phyloP scores from a whole-genome alignment of 169 alveolate genomes.

The Miamiensis avidus region DNA sequence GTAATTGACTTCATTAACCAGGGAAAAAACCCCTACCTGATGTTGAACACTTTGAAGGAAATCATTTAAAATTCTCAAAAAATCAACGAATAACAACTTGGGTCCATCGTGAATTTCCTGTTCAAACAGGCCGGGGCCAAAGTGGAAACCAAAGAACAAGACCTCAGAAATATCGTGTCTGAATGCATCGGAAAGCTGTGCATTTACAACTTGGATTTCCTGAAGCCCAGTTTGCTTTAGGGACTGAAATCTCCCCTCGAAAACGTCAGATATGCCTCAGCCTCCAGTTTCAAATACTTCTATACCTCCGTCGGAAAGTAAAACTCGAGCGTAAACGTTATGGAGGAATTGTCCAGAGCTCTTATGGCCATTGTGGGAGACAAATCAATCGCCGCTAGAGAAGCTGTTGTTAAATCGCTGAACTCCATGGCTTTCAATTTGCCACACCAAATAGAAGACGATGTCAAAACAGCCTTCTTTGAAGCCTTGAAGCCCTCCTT shows the following conservation, averaged over 20 bases:
- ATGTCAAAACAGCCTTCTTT: constrained; percentile 19
- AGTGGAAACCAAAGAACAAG: constrained; percentile 46
- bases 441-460: constrained; percentile 25
- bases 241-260: constrained; percentile 27
- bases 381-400: constrained; percentile 47
- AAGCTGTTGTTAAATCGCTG: constrained; percentile 55
- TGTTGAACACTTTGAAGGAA: constrained; percentile 63
- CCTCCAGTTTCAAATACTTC: constrained; percentile 56
- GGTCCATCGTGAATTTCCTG: constrained; percentile 5
- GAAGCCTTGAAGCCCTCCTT: neutral
- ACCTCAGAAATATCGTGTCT: constrained; percentile 62
- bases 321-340: constrained; percentile 18
- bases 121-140: constrained; percentile 54
- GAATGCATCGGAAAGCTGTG: constrained; percentile 68
- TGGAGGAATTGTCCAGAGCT: constrained; percentile 25
- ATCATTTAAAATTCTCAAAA: constrained; percentile 43
- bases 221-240: constrained; percentile 35
- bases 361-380: constrained; percentile 27
- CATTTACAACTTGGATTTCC: constrained; percentile 30
- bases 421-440: constrained; percentile 60
- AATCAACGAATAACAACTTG: neutral
- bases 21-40: constrained; percentile 48
- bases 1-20: constrained; percentile 48
- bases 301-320: constrained; percentile 38
- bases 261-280: constrained; percentile 50